Conservation (phyloP, 2,329 filamentous ascomycete species). For the Ascochyta koolunga region DNA sequence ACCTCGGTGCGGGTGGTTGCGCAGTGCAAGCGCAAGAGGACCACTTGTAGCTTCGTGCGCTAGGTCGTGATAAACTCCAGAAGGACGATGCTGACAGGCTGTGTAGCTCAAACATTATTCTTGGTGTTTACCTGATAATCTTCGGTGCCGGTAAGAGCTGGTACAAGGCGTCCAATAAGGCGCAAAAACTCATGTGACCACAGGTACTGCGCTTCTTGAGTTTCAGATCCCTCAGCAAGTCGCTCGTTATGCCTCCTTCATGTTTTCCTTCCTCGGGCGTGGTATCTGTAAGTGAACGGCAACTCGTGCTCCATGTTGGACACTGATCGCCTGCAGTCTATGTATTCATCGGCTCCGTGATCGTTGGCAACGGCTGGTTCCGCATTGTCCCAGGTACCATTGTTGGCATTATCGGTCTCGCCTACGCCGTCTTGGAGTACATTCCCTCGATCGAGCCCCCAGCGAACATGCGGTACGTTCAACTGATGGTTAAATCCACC, state of each 20-base stretch:
- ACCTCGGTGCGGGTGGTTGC: no score
- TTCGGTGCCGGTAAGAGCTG: constrained; percentile 79
- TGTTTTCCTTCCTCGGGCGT: constrained; percentile 96
- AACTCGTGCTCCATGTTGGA: neutral
- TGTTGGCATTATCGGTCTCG: constrained; percentile 78
- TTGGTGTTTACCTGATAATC: constrained; percentile 86
- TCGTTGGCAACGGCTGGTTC: constrained; percentile 71
- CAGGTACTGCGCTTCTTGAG: constrained; percentile 72
- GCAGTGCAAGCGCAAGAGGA: neutral
- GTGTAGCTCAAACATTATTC: constrained; percentile 71
- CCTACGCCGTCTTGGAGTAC: constrained; percentile 65
- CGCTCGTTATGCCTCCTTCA: constrained; percentile 92
- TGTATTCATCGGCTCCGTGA: constrained; percentile 88
- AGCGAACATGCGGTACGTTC: constrained; percentile 57
- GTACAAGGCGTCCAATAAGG: neutral
- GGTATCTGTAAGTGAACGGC: constrained; percentile 78
- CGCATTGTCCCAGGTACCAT: constrained; percentile 78
- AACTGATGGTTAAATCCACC: neutral
- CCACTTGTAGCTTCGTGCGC: neutral
- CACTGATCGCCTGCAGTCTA: constrained; percentile 70
- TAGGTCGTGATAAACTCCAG: neutral
- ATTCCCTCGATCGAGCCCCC: constrained; percentile 60
- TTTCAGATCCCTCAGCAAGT: constrained; percentile 95
- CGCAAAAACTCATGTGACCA: constrained; percentile 13
- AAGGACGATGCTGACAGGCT: constrained; percentile 26